Conservation (phyloP, 305 asterid genomes). For the Solanum chacoense region DNA sequence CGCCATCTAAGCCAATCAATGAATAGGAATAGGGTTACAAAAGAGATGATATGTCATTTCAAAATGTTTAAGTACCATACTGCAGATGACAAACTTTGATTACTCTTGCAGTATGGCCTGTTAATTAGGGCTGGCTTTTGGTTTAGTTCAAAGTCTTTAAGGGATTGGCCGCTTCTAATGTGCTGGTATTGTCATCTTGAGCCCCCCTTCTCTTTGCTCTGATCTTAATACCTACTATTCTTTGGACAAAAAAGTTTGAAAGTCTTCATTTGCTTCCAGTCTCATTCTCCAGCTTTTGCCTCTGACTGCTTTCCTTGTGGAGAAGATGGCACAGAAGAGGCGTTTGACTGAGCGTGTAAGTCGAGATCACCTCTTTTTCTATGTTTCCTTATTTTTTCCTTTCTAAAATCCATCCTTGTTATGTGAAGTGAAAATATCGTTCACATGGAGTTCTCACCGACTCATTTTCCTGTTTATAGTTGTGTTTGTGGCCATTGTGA, state of each 20-base stretch:
- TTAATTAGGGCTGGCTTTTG: conserved; percentile 75
- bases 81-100: conserved; percentile 5
- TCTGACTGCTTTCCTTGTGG: conserved; percentile 72
- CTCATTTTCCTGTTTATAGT: neutral
- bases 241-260: neutral
- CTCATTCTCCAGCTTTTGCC: conserved; percentile 76
- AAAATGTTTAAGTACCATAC: neutral
- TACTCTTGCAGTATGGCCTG: conserved; percentile 81
- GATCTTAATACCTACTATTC: neutral
- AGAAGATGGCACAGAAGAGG: conserved; percentile 50
- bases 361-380: neutral
- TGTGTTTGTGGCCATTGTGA: neutral
- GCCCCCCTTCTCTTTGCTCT: neutral
- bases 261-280: conserved; percentile 34
- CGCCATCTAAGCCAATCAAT: neutral
- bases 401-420: neutral
- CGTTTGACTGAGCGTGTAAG: conserved; percentile 65
- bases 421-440: neutral
- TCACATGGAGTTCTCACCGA: neutral
- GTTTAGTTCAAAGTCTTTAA: conserved; percentile 76
- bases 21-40: neutral
- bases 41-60: neutral
- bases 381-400: neutral
- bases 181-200: conserved; percentile 59
- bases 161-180: conserved; percentile 97